Evolutionary conservation across 768 basidiomycete genomes (phyloP).

Genomic region (Boletus huronensis): DNA sequence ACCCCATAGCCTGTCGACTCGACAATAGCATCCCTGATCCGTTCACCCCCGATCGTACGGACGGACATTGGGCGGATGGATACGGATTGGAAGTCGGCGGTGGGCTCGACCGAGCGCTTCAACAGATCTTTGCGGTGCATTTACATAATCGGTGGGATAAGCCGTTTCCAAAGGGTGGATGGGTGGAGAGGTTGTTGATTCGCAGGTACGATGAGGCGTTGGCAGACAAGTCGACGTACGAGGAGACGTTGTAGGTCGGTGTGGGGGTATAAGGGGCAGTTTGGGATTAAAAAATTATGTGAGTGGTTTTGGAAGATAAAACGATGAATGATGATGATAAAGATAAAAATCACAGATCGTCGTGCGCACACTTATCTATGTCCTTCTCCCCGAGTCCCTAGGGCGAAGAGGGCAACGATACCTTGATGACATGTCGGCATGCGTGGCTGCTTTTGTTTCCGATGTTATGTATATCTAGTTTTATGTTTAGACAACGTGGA

Average conservation of each 20-base stretch:
- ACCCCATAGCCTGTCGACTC: conserved; percentile 83
- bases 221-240: background rate
- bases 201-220: conserved; percentile 50
- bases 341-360: background rate
- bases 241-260: background rate
- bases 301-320: background rate
- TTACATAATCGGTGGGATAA: conserved; percentile 96
- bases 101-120: conserved; percentile 56
- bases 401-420: background rate
- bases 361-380: background rate
- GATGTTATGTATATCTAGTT: background rate
- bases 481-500: background rate
- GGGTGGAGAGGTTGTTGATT: conserved; percentile 80
- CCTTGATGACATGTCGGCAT: background rate
- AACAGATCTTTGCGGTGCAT: conserved; percentile 81
- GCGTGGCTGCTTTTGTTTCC: background rate
- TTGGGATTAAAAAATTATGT: too few species aligned
- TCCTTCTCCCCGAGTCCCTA: background rate
- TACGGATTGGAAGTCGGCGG: conserved; percentile 58
- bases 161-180: conserved; percentile 73
- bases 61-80: conserved; percentile 57
- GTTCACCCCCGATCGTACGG: conserved; percentile 54
- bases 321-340: too few species aligned
- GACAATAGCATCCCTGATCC: conserved; percentile 94
- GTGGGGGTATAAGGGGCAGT: too few species aligned